Conservation (phyloP, 2,329 filamentous ascomycete species). For the Calonectria pauciramosa region DNA sequence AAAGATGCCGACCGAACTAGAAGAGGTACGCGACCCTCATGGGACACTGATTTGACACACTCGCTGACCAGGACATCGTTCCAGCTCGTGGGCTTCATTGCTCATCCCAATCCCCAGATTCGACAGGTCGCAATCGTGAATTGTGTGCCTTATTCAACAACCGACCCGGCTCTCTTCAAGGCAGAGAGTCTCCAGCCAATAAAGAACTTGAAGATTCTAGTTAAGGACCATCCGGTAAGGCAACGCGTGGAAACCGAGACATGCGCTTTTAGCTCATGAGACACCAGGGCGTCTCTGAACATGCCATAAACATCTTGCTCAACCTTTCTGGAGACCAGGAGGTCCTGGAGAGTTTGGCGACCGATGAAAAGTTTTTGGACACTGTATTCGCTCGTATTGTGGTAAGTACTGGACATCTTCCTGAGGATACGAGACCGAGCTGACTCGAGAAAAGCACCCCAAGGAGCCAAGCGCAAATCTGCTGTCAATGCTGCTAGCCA, state of each 20-base stretch:
- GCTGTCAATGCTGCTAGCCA: constrained; percentile 92
- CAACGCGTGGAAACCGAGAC: background rate
- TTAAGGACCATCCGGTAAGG: constrained; percentile 85
- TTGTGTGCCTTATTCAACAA: constrained; percentile 83
- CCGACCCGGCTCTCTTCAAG: constrained; percentile 87
- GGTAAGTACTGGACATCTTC: constrained; percentile 63
- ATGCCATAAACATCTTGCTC: constrained; percentile 91
- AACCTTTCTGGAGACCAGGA: constrained; percentile 86
- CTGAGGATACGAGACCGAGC: background rate
- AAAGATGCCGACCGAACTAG: constrained; percentile 80
- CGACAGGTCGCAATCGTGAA: constrained; percentile 88
- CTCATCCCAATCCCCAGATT: constrained; percentile 92
- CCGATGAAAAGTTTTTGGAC: constrained; percentile 86
- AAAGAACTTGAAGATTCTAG: constrained; percentile 87
- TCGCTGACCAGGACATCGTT: constrained; percentile 29
- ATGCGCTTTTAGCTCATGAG: constrained; percentile 19
- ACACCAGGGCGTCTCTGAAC: constrained; percentile 86
- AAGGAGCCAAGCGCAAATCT: constrained; percentile 88
- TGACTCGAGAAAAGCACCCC: constrained; percentile 66
- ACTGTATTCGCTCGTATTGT: constrained; percentile 80
- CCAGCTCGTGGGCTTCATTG: constrained; percentile 92
- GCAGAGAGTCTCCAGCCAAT: constrained; percentile 81
- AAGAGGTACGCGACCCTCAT: constrained; percentile 70
- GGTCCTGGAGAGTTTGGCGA: constrained; percentile 78
- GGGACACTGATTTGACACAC: background rate